Conservation (phyloP, 805 yeast genomes). For the Starmerella apicola region DNA sequence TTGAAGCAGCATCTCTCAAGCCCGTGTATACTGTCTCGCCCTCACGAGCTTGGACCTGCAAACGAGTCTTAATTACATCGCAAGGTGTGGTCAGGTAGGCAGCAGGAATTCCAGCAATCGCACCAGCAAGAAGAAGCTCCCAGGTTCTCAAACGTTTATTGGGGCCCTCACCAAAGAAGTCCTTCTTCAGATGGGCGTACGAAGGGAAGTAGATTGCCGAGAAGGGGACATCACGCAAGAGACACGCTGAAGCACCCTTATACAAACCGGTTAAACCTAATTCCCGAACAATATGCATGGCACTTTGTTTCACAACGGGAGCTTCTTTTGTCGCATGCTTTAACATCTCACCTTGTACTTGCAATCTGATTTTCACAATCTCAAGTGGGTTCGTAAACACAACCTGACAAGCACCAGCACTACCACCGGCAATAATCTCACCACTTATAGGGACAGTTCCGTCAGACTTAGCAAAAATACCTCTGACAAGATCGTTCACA, state of each 20-base stretch:
- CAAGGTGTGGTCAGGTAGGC: constrained; percentile 94
- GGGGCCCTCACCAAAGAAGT: constrained; percentile 73
- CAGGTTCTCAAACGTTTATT: constrained; percentile 57
- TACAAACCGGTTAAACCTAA: constrained; percentile 78
- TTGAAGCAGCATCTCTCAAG: constrained; percentile 60
- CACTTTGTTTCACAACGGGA: constrained; percentile 31
- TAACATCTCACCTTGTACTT: constrained; percentile 67
- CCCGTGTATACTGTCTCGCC: constrained; percentile 72
- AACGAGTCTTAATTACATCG: constrained; percentile 90
- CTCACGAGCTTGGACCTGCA: constrained; percentile 68
- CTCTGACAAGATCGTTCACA: constrained; percentile 78
- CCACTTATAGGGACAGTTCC: constrained; percentile 41
- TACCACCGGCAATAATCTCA: constrained; percentile 80
- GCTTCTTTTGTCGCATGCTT: constrained; percentile 17
- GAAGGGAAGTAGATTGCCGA: constrained; percentile 96
- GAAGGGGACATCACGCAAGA: constrained; percentile 90
- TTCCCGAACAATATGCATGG: constrained; percentile 59
- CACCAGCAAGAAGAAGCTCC: constrained; percentile 81
- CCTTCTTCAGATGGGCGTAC: constrained; percentile 81
- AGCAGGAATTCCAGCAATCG: constrained; percentile 95
- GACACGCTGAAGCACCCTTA: constrained; percentile 83
- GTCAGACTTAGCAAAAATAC: constrained; percentile 45
- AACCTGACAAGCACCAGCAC: constrained; percentile 95
- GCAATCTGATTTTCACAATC: constrained; percentile 87
- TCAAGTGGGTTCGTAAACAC: constrained; percentile 92